Evolutionary conservation across 805 yeast species (phyloP).

Genomic region (Priceomyces carsonii): DNA sequence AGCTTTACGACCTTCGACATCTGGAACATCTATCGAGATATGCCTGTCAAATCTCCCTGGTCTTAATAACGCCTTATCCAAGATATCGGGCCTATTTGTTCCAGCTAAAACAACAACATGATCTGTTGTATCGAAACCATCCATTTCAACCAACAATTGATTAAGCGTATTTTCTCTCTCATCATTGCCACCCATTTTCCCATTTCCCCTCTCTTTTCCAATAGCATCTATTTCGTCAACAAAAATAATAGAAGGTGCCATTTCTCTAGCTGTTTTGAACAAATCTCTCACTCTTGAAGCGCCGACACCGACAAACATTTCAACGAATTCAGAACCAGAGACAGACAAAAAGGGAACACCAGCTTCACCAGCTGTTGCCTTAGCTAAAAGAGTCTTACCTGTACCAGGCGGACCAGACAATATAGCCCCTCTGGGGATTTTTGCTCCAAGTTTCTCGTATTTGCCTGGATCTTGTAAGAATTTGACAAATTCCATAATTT

Average conservation of each 20-base stretch:
- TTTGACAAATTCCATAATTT: constrained; percentile 92
- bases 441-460: constrained; percentile 87
- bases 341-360: constrained; percentile 91
- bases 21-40: constrained; percentile 83
- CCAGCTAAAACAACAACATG: constrained; percentile 95
- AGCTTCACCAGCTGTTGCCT: constrained; percentile 97
- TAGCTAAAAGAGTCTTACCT: constrained; percentile 89
- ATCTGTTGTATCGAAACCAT: constrained; percentile 84
- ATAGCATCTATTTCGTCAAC: constrained; percentile 96
- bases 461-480: constrained; percentile 82
- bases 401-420: constrained; percentile 97
- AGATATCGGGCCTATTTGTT: constrained; percentile 88
- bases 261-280: constrained; percentile 84
- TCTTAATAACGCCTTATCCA: constrained; percentile 86
- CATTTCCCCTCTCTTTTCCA: constrained; percentile 80
- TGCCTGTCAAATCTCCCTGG: constrained; percentile 96
- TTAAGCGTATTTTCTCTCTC: constrained; percentile 92
- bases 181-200: constrained; percentile 79
- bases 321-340: constrained; percentile 94
- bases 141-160: constrained; percentile 93
- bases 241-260: constrained; percentile 88
- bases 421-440: constrained; percentile 94
- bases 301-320: constrained; percentile 96
- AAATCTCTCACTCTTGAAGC: constrained; percentile 93
- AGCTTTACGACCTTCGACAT: constrained; percentile 83